Percentiles rank a stretch among this genome's conserved stretches.
Evolutionary conservation across 495 filamentous ascomycete genomes (phyloP).

Genomic region (Jackrogersella multiformis): DNA sequence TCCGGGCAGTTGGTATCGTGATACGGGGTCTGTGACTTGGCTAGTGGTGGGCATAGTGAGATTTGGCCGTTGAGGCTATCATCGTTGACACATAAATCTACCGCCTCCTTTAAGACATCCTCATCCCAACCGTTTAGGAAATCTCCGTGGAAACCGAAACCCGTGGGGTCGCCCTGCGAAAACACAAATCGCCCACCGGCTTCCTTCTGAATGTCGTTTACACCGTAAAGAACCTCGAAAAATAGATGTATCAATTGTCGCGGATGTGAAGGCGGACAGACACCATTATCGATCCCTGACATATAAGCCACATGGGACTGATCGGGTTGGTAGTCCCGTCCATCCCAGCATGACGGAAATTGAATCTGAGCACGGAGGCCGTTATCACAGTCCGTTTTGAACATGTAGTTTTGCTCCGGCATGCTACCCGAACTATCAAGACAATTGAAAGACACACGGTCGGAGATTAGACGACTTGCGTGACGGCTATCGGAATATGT

Average conservation of each 20-base stretch:
- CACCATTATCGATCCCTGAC: slow-evolving; percentile 59
- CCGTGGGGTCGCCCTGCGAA: slow-evolving; percentile 64
- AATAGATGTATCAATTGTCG: slow-evolving; percentile 67
- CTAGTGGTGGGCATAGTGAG: slow-evolving; percentile 59
- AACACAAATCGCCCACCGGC: slow-evolving; percentile 68
- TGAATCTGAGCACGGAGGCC: slow-evolving; percentile 65
- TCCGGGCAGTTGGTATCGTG: slow-evolving; percentile 50
- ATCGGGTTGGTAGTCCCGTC: slow-evolving; percentile 62
- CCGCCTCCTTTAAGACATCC: slow-evolving; percentile 63
- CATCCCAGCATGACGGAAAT: slow-evolving; percentile 65
- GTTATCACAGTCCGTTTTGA: slow-evolving; percentile 58
- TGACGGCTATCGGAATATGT: slow-evolving; percentile 36
- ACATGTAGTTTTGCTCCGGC: slow-evolving; percentile 63
- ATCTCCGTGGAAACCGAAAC: slow-evolving; percentile 69
- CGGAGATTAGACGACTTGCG: slow-evolving; percentile 45
- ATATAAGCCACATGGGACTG: slow-evolving; percentile 65
- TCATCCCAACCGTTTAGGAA: slow-evolving; percentile 77
- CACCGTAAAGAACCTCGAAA: slow-evolving; percentile 71
- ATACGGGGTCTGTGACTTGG: slow-evolving; percentile 56
- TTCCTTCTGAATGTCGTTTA: slow-evolving; percentile 57
- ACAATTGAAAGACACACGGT: slow-evolving; percentile 53
- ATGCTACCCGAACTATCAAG: slow-evolving; percentile 49
- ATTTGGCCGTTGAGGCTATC: slow-evolving; percentile 58
- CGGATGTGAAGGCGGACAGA: slow-evolving; percentile 68
- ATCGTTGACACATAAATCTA: slow-evolving; percentile 63